Evolutionary conservation across 2,329 filamentous ascomycete genomes (phyloP), one percentile per base, ranked within the genome.

Genomic region (Sarocladium brachiariae): DNA sequence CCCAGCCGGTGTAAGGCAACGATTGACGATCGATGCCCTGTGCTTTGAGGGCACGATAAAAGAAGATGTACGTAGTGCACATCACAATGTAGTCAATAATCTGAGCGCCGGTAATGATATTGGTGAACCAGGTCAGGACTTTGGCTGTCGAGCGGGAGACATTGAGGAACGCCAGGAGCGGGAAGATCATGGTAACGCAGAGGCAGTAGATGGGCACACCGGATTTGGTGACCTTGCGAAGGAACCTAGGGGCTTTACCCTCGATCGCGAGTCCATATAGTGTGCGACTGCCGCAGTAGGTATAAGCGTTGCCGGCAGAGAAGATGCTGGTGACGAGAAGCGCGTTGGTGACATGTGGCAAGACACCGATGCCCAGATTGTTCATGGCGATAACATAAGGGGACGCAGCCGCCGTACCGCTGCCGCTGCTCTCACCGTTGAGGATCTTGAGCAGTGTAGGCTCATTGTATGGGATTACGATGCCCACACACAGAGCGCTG

Each of bases 141-240:
- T 83, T 79, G 3, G 85, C 77, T 0, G 82, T 76, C 52, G 74
- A 74, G 54, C 80, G 76, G 7, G 80, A 84, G 16, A 92, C 75
- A 64, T 90, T 84, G 45, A 91, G 69, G 66, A 90, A 93, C 2
- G 83, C 80, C 10, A 95, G 70, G 6, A 89, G 71, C 1, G 84
- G 78, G 58, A 93, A 81, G 3, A 78, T 63, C 43, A 89, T 74
- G 0, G 87, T 84, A 24, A 83, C 65, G 1, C 65, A 55, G 34
- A 92, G 86, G 60, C 83, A 87, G 66, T 86, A 89, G 54, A 89
- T 76, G 0, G 89, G 89, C 0, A 93, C 83, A 43, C 86, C 86
- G 10, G 69, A 70, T 48, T 69, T 75, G 1, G 78, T 86, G 63
- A 82, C 87, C 25, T 67, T 77, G 1, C 74, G 76, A 35, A 89